Percentiles rank a stretch among this genome's conserved stretches.
phyloP scores from a whole-genome alignment of 148 eudicot species.

The Rhododendron kiyosumense region DNA sequence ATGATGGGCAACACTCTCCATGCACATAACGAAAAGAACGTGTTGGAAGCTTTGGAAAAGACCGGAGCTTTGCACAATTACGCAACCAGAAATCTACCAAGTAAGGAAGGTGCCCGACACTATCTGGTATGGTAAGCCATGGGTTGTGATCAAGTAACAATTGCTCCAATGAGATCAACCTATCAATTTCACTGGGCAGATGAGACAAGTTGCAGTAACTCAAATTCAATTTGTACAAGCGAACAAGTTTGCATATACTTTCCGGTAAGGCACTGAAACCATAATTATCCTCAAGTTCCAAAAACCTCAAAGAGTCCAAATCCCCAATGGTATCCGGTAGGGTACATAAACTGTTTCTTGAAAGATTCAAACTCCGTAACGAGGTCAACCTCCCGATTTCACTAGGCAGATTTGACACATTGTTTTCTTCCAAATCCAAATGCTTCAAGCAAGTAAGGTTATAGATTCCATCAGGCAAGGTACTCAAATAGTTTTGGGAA shows the following conservation, averaged over 20 bases:
- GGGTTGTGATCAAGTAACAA: neutral
- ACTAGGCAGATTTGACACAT: too few relatives aligned
- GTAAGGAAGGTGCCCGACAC: neutral
- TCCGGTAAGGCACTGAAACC: neutral
- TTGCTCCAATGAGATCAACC: neutral
- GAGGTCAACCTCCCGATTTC: too few relatives aligned
- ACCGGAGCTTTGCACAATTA: neutral
- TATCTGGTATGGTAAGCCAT: neutral
- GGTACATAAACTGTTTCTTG: too few relatives aligned
- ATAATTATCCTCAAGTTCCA: neutral
- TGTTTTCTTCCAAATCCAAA: too few relatives aligned
- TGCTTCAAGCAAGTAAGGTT: too few relatives aligned
- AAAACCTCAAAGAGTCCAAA: neutral
- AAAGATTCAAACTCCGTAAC: too few relatives aligned
- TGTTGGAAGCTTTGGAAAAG: neutral
- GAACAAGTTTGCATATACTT: neutral
- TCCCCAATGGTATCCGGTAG: too few relatives aligned
- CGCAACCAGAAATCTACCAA: neutral
- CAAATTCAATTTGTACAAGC: neutral
- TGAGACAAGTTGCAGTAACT: neutral
- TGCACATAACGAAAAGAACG: fast-evolving
- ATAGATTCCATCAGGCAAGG: too few relatives aligned
- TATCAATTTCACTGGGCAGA: neutral
- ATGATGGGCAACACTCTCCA: neutral
- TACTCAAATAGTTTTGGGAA: too few relatives aligned